phyloP scores from a whole-genome alignment of 306 rosid species.

The Malus asiatica region DNA sequence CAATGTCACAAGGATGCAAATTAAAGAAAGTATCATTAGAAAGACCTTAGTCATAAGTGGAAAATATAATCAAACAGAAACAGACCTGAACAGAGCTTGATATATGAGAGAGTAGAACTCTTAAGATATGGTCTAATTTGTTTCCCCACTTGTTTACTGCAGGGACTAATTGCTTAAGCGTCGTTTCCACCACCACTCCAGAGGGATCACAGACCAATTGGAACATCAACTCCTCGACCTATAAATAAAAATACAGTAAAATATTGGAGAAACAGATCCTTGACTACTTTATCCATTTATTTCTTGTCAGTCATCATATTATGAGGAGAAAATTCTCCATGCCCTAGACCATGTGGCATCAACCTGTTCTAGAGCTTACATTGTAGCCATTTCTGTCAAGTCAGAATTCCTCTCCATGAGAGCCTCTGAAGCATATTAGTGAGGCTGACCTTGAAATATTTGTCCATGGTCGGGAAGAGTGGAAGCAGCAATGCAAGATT shows the following conservation, averaged over 20 bases:
- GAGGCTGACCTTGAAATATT: conserved; percentile 99
- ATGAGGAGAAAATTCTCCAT: conserved; percentile 55
- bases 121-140: conserved; percentile 69
- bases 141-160: conserved; percentile 85
- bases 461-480: conserved; percentile 81
- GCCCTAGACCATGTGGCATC: conserved; percentile 80
- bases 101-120: conserved; percentile 59
- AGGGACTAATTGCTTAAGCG: conserved; percentile 83
- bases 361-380: conserved; percentile 95
- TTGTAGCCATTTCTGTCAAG: conserved; percentile 93
- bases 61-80: conserved; percentile 11
- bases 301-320: conserved; percentile 31
- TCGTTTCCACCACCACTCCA: conserved; percentile 85
- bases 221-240: conserved; percentile 99
- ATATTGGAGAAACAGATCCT: conserved; percentile 28
- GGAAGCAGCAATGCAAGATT: conserved; percentile 97
- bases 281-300: conserved; percentile 15
- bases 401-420: conserved; percentile 99
- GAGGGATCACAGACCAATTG: conserved; percentile 91
- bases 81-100: conserved; percentile 72
- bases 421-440: conserved; percentile 99
- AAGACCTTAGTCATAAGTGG: conserved; percentile 5
- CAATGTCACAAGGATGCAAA: conserved; percentile 18
- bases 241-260: conserved; percentile 28
- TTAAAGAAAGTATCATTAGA: conserved; percentile 2